Conservation (phyloP, 345 rosid species). For the Melastoma malabathricum region DNA sequence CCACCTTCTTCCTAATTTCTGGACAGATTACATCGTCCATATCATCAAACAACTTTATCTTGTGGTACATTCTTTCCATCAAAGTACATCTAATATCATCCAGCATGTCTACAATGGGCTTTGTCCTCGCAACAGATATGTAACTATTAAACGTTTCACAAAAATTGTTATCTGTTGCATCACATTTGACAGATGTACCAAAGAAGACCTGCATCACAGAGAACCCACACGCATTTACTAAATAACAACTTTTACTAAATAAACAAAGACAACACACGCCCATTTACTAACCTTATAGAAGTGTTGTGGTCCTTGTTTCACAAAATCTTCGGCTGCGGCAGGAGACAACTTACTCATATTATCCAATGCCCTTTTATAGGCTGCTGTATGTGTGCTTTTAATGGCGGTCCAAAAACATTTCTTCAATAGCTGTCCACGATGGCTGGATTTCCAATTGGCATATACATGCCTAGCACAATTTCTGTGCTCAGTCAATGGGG, state of each 20-base stretch:
- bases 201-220: neutral
- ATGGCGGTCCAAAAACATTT: neutral
- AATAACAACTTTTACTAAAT: neutral
- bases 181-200: neutral
- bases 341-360: neutral
- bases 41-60: neutral
- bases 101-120: too few species aligned
- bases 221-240: neutral
- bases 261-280: neutral
- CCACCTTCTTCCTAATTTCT: neutral
- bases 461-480: neutral
- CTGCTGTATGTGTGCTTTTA: rapidly evolving
- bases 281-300: neutral
- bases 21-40: neutral
- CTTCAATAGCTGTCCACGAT: neutral
- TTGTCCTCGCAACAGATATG: too few species aligned
- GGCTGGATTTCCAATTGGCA: neutral
- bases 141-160: too few species aligned
- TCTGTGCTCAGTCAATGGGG: neutral
- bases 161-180: too few species aligned
- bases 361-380: neutral
- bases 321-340: neutral
- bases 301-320: neutral
- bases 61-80: neutral
- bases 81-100: neutral